Evolutionary conservation across 192 early-diverging fungal species (phyloP).

Genomic region (Linnemannia exigua): DNA sequence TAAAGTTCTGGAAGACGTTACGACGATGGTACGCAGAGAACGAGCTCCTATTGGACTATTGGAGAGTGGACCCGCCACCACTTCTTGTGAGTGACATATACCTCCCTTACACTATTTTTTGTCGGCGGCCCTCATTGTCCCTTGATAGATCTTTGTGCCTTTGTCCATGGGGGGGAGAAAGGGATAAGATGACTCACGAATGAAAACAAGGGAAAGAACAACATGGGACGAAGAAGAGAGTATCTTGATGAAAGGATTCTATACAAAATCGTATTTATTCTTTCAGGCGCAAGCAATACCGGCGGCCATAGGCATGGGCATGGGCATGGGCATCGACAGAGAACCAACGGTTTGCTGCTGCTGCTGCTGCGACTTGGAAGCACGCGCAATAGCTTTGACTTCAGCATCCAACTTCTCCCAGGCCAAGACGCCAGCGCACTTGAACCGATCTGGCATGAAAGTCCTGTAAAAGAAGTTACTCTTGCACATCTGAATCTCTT

Average conservation of each 20-base stretch:
- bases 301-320: not conserved
- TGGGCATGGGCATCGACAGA: too few relatives aligned
- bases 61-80: too few relatives aligned
- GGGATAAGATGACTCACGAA: too few relatives aligned
- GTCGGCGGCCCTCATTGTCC: too few relatives aligned
- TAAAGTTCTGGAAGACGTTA: too few relatives aligned
- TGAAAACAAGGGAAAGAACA: not conserved
- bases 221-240: not conserved
- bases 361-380: not conserved
- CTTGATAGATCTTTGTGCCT: too few relatives aligned
- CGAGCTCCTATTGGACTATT: too few relatives aligned
- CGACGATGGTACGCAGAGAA: too few relatives aligned
- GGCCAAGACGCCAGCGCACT: conserved; percentile 24
- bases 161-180: too few relatives aligned
- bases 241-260: too few relatives aligned
- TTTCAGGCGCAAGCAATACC: not conserved
- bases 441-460: conserved; percentile 22
- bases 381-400: not conserved
- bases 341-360: not conserved
- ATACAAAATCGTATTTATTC: not conserved
- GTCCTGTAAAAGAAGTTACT: conserved; percentile 20
- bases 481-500: not conserved
- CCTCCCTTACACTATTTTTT: too few relatives aligned
- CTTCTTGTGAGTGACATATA: too few relatives aligned
- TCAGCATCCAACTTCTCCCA: conserved; percentile 13